A percentile compares a stretch with the other conserved stretches of the same genome.
phyloP scores from a whole-genome alignment of 1,284 basidiomycete species.

The Microbotryum lychnidis-dioicae region DNA sequence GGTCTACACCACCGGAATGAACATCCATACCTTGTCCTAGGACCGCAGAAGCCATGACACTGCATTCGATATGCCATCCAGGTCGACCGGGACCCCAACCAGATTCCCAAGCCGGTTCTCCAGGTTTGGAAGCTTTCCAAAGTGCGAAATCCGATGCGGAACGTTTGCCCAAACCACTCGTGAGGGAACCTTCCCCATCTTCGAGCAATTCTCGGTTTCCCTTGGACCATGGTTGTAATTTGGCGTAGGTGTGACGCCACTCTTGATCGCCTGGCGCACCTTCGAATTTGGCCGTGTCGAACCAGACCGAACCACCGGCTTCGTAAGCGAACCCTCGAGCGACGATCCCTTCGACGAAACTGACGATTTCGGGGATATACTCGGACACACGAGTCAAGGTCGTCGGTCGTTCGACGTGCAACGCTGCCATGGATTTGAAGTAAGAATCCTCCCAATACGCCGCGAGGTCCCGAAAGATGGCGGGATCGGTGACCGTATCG shows the following conservation, averaged over 20 bases:
- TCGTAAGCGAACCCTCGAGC: conserved; percentile 81
- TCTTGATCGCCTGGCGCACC: conserved; percentile 44
- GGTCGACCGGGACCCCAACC: conserved; percentile 96
- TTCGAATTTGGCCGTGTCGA: conserved; percentile 85
- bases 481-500: conserved; percentile 73
- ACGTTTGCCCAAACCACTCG: conserved; percentile 53
- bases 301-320: conserved; percentile 80
- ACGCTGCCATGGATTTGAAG: conserved; percentile 84
- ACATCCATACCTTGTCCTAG: conserved; percentile 93
- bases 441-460: conserved; percentile 85
- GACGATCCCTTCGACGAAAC: conserved; percentile 79
- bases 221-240: conserved; percentile 90
- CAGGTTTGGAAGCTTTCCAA: conserved; percentile 95
- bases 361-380: conserved; percentile 89
- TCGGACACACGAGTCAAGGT: conserved; percentile 92
- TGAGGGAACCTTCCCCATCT: conserved; percentile 84
- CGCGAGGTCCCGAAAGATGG: conserved; percentile 74
- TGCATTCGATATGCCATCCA: conserved; percentile 99
- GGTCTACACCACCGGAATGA: conserved; percentile 92
- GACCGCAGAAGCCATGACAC: conserved; percentile 93
- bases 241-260: conserved; percentile 76
- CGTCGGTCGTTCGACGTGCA: conserved; percentile 80
- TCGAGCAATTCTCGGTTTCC: conserved; percentile 83
- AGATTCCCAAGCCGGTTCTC: conserved; percentile 96
- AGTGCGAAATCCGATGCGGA: conserved; percentile 78